These are phyloP conservation scores for Fusarium sacchari DNA, from an alignment of 2,329 filamentous ascomycete genomes.

Conservation along the genomic window DNA sequence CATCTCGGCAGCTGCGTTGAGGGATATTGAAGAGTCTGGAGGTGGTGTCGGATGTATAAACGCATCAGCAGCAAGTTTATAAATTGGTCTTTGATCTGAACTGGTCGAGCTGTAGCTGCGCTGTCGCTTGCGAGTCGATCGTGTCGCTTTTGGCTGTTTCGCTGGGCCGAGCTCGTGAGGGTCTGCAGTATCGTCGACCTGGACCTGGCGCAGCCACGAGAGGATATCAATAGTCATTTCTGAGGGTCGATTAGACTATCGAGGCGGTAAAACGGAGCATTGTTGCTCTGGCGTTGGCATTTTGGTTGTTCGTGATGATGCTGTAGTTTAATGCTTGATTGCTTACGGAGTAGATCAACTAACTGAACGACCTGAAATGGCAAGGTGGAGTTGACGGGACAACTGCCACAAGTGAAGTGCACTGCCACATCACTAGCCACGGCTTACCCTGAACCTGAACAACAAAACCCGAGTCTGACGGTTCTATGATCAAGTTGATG, in stretches of 20 bases:
- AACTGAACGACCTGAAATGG: not conserved
- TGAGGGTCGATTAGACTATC: fast-evolving
- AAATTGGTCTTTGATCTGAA: too few species aligned
- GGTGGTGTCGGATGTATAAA: not conserved
- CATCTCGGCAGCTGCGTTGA: not conserved
- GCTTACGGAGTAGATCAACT: not conserved
- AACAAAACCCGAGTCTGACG: fast-evolving
- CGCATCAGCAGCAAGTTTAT: fast-evolving
- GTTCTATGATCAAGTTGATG: not conserved
- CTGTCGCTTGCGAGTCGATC: not conserved
- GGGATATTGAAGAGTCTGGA: not conserved
- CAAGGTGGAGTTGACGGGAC: not conserved
- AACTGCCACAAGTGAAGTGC: not conserved
- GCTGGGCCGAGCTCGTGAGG: not conserved
- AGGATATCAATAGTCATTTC: not conserved
- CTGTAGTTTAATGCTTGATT: not conserved
- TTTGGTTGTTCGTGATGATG: not conserved
- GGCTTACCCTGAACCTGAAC: not conserved
- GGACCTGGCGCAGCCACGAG: not conserved
- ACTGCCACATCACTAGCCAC: not conserved
- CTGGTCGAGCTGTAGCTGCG: not conserved
- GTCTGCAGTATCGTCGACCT: not conserved
- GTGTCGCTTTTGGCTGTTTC: not conserved
- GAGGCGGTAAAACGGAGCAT: fast-evolving
- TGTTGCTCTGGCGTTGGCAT: not conserved